phyloP scores from a whole-genome alignment of 495 filamentous ascomycete species.

The Cairneyella variabilis region DNA sequence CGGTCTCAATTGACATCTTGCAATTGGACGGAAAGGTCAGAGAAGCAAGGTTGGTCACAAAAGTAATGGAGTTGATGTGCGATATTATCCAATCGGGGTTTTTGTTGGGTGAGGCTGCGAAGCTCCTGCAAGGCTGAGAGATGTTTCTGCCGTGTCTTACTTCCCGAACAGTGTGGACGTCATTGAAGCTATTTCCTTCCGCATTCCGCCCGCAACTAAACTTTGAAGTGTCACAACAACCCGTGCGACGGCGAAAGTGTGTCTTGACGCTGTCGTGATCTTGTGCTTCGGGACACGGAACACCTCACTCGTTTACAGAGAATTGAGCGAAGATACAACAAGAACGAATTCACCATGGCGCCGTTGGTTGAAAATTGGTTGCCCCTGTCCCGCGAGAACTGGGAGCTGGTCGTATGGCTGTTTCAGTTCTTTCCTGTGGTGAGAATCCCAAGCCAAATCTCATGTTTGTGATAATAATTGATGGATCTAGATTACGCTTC shows the following conservation, averaged over 20 bases:
- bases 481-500: conserved; percentile 12
- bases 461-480: not conserved
- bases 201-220: too few relatives aligned
- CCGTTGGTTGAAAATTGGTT: conserved; percentile 23
- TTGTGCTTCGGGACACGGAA: too few relatives aligned
- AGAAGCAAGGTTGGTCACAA: too few relatives aligned
- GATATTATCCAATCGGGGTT: not conserved
- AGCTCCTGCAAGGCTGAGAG: conserved; percentile 5
- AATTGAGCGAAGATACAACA: too few relatives aligned
- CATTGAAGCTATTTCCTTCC: conserved; percentile 14
- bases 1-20: not conserved
- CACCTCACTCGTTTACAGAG: too few relatives aligned
- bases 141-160: not conserved
- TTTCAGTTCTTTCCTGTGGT: conserved; percentile 27
- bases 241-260: too few relatives aligned
- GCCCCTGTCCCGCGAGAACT: conserved; percentile 23
- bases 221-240: too few relatives aligned
- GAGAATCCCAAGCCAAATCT: not conserved
- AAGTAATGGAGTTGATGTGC: too few relatives aligned
- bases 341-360: conserved; percentile 15
- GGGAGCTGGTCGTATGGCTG: conserved; percentile 14
- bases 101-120: not conserved
- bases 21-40: too few relatives aligned
- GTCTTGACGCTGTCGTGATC: too few relatives aligned
- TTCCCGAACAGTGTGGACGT: not conserved